Evolutionary conservation across 2,329 filamentous ascomycete genomes (phyloP).

Genomic region (Aspergillus arachidicola): DNA sequence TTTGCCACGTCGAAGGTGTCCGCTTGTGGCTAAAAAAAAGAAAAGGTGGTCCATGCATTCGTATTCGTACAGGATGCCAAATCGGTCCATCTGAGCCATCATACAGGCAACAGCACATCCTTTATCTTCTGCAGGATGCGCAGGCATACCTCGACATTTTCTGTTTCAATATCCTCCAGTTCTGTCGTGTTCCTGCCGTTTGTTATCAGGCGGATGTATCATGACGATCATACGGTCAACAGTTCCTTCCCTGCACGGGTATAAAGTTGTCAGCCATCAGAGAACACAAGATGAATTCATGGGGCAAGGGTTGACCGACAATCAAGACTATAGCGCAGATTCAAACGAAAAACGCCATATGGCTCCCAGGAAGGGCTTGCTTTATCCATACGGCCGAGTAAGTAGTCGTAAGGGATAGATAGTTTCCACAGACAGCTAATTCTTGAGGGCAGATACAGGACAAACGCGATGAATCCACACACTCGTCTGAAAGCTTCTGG

Average conservation of each 20-base stretch:
- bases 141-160: background rate
- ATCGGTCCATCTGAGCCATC: background rate
- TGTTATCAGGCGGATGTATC: background rate
- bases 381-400: background rate
- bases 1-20: background rate
- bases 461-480: background rate
- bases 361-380: background rate
- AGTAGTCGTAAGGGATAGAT: no score
- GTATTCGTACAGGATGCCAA: background rate
- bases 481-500: background rate
- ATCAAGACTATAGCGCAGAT: background rate
- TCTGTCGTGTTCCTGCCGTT: background rate
- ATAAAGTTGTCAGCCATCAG: background rate
- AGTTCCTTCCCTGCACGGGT: background rate
- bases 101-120: background rate
- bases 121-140: background rate
- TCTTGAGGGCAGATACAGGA: background rate
- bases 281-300: background rate
- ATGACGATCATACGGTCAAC: background rate
- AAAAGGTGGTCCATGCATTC: background rate
- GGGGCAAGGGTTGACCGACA: background rate
- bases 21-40: background rate
- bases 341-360: background rate
- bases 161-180: background rate
- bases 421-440: background rate